Percentiles rank a stretch among this genome's conserved stretches.
Evolutionary conservation across 306 rosid species (phyloP).

Genomic region (Cucurbita pepo): DNA sequence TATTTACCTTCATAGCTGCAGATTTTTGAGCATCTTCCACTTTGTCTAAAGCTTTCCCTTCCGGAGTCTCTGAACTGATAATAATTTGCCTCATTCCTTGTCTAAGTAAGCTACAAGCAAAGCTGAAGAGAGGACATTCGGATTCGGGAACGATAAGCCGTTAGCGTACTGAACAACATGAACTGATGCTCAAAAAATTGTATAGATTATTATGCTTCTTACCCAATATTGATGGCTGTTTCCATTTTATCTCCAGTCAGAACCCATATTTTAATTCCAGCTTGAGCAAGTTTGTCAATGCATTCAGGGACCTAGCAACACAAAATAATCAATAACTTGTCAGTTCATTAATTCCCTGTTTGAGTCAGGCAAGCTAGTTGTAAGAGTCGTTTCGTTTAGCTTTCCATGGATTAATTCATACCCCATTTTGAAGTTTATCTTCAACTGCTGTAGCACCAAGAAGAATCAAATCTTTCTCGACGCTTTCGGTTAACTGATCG

Average conservation of each 20-base stretch:
- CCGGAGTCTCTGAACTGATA: constrained; percentile 75
- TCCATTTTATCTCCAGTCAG: constrained; percentile 99
- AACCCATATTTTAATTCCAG: constrained; percentile 98
- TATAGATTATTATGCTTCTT: constrained; percentile 1
- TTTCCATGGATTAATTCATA: constrained; percentile 16
- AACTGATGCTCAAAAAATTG: not conserved
- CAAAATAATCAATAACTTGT: constrained; percentile 1
- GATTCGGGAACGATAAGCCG: not conserved
- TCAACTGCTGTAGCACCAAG: constrained; percentile 99
- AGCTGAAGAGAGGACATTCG: constrained; percentile 30
- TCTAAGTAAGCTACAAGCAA: constrained; percentile 90
- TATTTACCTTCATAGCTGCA: constrained; percentile 41
- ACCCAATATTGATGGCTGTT: constrained; percentile 97
- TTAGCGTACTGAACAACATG: not conserved
- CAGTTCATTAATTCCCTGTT: not conserved
- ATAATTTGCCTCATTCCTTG: constrained; percentile 89
- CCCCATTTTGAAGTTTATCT: constrained; percentile 97
- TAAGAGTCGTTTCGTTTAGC: not conserved
- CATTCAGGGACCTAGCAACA: constrained; percentile 82
- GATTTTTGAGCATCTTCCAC: constrained; percentile 33
- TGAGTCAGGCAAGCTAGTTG: not conserved
- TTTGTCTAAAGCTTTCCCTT: constrained; percentile 59
- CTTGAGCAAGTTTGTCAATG: constrained; percentile 97
- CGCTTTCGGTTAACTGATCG: constrained; percentile 44
- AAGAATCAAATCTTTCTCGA: constrained; percentile 83